A percentile compares a stretch with the other conserved stretches of the same genome.
These are phyloP conservation scores for Penicillium capsulatum DNA, from an alignment of 2,329 filamentous ascomycete genomes.

Conservation along the genomic window DNA sequence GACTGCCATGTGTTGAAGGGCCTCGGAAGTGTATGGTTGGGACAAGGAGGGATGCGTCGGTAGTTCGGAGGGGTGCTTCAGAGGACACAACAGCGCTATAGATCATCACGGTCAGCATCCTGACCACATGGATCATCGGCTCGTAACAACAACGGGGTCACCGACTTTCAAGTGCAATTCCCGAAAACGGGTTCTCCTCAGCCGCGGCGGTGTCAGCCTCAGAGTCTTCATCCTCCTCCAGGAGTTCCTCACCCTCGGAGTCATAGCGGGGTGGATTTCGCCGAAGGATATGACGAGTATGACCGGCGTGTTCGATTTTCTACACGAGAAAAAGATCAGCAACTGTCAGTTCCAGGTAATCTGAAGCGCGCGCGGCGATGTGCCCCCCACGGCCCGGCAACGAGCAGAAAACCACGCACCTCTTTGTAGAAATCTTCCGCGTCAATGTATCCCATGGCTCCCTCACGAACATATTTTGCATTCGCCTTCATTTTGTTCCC, in stretches of 20 bases:
- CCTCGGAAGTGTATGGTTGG: conserved; percentile 55
- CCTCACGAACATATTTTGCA: conserved; percentile 54
- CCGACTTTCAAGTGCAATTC: conserved; percentile 55
- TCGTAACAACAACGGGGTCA: conserved; percentile 5
- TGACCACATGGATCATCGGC: background rate
- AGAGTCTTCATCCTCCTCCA: conserved; percentile 55
- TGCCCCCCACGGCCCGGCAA: background rate
- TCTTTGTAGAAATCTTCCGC: conserved; percentile 54
- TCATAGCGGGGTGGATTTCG: conserved; percentile 59
- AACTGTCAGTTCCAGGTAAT: conserved; percentile 9
- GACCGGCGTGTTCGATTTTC: conserved; percentile 60
- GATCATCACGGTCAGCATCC: conserved; percentile 11
- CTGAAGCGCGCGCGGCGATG: conserved; percentile 3
- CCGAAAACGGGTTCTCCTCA: conserved; percentile 59
- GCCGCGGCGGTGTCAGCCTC: conserved; percentile 56
- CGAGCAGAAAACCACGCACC: conserved; percentile 35
- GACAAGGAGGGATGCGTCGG: conserved; percentile 57
- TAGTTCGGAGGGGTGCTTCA: conserved; percentile 59
- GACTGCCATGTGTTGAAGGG: conserved; percentile 54
- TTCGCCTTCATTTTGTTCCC: conserved; percentile 60
- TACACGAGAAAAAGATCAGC: conserved; percentile 25
- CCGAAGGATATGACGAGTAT: conserved; percentile 56
- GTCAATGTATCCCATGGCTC: conserved; percentile 50
- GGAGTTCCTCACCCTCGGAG: conserved; percentile 60
- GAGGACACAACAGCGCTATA: conserved; percentile 55